A percentile compares a stretch with the other conserved stretches of the same genome.
phyloP scores from a whole-genome alignment of 345 rosid genomes.

The Orychophragmus violaceus region DNA sequence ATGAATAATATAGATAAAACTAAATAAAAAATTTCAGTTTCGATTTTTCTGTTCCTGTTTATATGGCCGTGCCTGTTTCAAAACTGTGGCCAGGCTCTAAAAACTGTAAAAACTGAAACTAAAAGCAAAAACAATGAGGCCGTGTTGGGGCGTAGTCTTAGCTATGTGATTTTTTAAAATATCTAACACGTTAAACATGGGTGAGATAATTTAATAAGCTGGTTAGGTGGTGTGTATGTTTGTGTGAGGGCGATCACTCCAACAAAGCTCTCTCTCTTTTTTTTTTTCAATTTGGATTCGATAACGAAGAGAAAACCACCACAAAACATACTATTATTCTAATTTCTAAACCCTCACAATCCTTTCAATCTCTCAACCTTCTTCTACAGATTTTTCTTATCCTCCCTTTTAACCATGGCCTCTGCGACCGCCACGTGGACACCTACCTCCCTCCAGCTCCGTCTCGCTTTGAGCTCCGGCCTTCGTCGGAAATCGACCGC shows the following conservation, averaged over 20 bases:
- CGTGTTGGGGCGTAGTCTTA: too few relatives aligned
- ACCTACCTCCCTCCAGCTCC: conserved; percentile 84
- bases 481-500: conserved; percentile 23
- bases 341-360: too few relatives aligned
- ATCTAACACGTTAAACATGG: neutral
- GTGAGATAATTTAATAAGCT: neutral
- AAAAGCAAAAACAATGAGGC: neutral
- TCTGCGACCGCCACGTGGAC: conserved; percentile 47
- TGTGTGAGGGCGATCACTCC: conserved; percentile 18
- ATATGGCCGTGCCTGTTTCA: too few relatives aligned
- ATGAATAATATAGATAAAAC: too few relatives aligned
- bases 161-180: too few relatives aligned
- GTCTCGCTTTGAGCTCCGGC: conserved; percentile 46
- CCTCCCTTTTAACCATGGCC: conserved; percentile 39
- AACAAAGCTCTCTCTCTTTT: neutral
- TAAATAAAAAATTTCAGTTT: too few relatives aligned
- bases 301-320: conserved; percentile 1
- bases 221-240: conserved; percentile 15
- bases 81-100: too few relatives aligned
- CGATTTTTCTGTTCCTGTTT: too few relatives aligned
- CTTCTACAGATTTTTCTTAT: conserved; percentile 24
- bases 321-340: neutral
- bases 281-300: neutral
- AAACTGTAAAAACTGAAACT: neutral
- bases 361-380: neutral